Base-by-base conservation (phyloP, 306 rosid genomes). In the Cucurbita argyrosperma region DNA sequence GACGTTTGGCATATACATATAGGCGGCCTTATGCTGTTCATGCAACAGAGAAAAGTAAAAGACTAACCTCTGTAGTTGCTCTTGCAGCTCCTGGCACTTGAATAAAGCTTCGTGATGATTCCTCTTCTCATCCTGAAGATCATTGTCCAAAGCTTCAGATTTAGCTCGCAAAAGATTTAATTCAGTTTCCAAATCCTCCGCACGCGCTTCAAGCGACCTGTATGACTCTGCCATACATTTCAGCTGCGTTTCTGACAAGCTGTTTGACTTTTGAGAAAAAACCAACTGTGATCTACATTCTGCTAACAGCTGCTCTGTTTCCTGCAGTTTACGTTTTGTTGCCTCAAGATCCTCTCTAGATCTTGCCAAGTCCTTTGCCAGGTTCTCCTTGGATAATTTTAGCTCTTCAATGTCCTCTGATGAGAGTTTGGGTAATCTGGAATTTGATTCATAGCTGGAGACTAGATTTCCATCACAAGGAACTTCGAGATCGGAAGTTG, bases 201-300 rank as follows among this genome's bases (percentile, higher is more conserved):
- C 81, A 38, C 91, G 91, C 39, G 83, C 80, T 83, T 95, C 99
- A 69, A 95, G 96, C 72, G 96, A 88, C 68, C 95, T 83, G 81
- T 95, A 95, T 0, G 99, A 95, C 77, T 95, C 97, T 71, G 96
- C 97, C 99, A 95, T 91, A 72, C 99, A 95, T 82, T 89, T 95
- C 58, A 95, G 88, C 90, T 95, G 99, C 2, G 99, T 95, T 83
- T 95, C 99, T 51, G 92, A 80, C 76, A 95, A 80, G 84, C 96
- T 84, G 84, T 91, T 95, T 47, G 99, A 87, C 42, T 84, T 89
- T 77, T 82, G 80, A 76, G 91, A 88, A 69, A 94, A 89, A 74
- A 91, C 86, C 78, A 95, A 81, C 21, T 89, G 92, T 80, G 84
- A 89, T 82, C 85, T 88, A 63, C 85, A 88, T 76, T 95, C 97